phyloP scores from a whole-genome alignment of 2,329 filamentous ascomycete genomes.

The Penicillium sp. region DNA sequence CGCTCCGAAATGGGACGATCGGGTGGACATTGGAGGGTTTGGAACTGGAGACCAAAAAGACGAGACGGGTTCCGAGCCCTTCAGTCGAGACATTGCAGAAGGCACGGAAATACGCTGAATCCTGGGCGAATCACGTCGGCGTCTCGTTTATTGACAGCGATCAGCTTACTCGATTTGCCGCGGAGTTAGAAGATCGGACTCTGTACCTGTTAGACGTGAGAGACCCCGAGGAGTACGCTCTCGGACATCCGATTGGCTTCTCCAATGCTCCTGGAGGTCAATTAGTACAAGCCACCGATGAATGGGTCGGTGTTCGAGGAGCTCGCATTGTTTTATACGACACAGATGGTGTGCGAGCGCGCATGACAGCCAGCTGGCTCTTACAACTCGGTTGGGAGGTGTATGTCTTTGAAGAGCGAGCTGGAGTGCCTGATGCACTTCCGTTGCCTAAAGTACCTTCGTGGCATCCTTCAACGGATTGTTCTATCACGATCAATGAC shows the following conservation, averaged over 20 bases:
- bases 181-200: conserved; percentile 15
- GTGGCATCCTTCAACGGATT: neutral
- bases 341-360: conserved; percentile 27
- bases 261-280: conserved; percentile 30
- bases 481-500: conserved; percentile 7
- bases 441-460: neutral
- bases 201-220: conserved; percentile 30
- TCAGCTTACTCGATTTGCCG: conserved; percentile 8
- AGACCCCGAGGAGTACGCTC: conserved; percentile 27
- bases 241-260: conserved; percentile 25
- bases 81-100: conserved; percentile 6
- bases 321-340: conserved; percentile 29
- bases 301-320: conserved; percentile 32
- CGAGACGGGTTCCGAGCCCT: conserved; percentile 13
- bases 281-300: conserved; percentile 31
- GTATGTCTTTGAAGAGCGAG: conserved; percentile 20
- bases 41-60: conserved; percentile 22
- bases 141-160: conserved; percentile 1
- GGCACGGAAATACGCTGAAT: conserved; percentile 7
- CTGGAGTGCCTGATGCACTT: conserved; percentile 10
- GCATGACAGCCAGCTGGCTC: conserved; percentile 31
- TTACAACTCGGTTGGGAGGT: conserved; percentile 32
- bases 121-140: conserved; percentile 12
- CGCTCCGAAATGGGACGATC: conserved; percentile 31
- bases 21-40: conserved; percentile 31